Evolutionary conservation across 225 moss, liverwort and hornwort genomes (phyloP).

Genomic region (Sphagnum tenellum): DNA sequence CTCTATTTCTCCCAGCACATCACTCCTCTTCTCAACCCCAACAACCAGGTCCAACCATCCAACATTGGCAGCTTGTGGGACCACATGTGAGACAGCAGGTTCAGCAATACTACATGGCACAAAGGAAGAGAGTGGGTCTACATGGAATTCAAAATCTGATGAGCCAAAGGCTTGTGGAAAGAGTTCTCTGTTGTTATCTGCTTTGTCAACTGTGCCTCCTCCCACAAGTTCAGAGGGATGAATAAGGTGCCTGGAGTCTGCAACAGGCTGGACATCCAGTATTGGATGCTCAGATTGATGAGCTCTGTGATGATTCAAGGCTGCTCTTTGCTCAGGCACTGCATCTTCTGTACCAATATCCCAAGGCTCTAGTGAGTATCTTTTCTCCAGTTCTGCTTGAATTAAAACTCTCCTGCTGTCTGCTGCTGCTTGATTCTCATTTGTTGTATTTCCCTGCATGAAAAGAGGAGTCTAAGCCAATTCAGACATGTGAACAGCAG

Average conservation of each 20-base stretch:
- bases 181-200: background rate
- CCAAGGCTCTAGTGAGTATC: constrained; percentile 1
- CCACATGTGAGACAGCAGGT: background rate
- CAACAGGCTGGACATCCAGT: no score
- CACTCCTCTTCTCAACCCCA: constrained; percentile 1
- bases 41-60: background rate
- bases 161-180: constrained; percentile 3
- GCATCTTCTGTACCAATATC: constrained; percentile 17
- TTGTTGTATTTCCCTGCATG: no score
- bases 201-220: no score
- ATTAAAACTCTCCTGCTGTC: background rate
- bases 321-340: constrained; percentile 10
- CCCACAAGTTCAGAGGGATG: background rate
- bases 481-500: no score
- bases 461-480: no score
- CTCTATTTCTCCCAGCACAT: no score
- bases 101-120: constrained; percentile 23
- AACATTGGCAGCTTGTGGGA: background rate
- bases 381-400: constrained; percentile 2
- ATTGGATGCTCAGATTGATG: no score
- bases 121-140: constrained; percentile 18
- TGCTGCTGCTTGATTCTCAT: background rate
- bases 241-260: no score
- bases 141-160: background rate
- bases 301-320: background rate